Evolutionary conservation across 257 asterid species (phyloP).

Genomic region (Solanum phureja): DNA sequence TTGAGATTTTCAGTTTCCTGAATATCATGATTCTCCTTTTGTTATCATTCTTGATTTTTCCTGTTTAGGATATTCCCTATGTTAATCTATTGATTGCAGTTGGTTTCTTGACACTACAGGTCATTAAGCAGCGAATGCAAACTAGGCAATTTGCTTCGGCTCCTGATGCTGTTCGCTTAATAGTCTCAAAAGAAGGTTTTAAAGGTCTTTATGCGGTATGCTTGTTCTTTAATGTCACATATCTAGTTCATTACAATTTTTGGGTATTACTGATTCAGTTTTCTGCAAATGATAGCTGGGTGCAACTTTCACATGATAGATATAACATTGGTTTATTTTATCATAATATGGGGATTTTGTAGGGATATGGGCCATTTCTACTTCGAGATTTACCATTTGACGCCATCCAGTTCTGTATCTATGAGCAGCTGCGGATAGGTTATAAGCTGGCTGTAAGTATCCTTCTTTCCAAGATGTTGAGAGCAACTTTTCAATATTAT

Average conservation of each 20-base stretch:
- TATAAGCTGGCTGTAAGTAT: slow-evolving; percentile 79
- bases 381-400: slow-evolving; percentile 79
- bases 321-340: neutral
- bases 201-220: slow-evolving; percentile 94
- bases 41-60: neutral
- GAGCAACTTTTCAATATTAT: neutral
- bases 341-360: neutral
- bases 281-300: neutral
- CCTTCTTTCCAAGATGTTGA: neutral
- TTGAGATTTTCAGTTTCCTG: neutral
- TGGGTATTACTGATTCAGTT: neutral
- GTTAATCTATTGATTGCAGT: neutral
- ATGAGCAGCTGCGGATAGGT: slow-evolving; percentile 89
- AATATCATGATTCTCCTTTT: neutral
- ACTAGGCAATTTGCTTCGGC: slow-evolving; percentile 90
- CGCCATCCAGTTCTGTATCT: slow-evolving; percentile 76
- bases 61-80: neutral
- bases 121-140: slow-evolving; percentile 95
- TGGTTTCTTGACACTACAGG: slow-evolving; percentile 42
- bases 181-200: slow-evolving; percentile 77
- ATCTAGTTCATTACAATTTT: neutral
- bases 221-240: neutral
- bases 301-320: neutral
- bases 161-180: slow-evolving; percentile 75
- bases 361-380: slow-evolving; percentile 91